A percentile compares a stretch with the other conserved stretches of the same genome.
Evolutionary conservation across 2,329 filamentous ascomycete genomes (phyloP).

Genomic region (Cercospora zeae-maydis): DNA sequence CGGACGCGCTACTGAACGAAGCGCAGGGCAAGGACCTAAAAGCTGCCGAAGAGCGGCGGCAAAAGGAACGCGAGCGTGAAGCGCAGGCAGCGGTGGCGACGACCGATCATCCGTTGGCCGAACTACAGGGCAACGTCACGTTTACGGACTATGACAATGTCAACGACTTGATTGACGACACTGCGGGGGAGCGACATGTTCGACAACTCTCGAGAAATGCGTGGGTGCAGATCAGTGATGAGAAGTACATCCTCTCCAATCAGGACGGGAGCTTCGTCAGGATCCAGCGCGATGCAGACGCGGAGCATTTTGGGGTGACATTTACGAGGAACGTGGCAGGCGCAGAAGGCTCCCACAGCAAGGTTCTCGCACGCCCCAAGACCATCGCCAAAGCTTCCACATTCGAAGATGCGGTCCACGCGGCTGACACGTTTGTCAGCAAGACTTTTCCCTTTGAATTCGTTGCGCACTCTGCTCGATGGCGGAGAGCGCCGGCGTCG

Average conservation of each 20-base stretch:
- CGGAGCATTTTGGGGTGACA: slow-evolving; percentile 38
- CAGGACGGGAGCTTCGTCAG: slow-evolving; percentile 58
- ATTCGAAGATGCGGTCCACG: slow-evolving; percentile 73
- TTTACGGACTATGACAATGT: slow-evolving; percentile 92
- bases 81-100: slow-evolving; percentile 25
- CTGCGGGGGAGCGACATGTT: slow-evolving; percentile 73
- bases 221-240: slow-evolving; percentile 75
- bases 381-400: slow-evolving; percentile 62
- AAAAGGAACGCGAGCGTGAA: slow-evolving; percentile 44
- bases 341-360: slow-evolving; percentile 34
- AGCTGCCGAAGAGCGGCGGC: slow-evolving; percentile 46
- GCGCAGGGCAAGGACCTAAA: slow-evolving; percentile 62
- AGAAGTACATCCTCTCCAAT: slow-evolving; percentile 68
- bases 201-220: slow-evolving; percentile 68
- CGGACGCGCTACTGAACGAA: slow-evolving; percentile 68
- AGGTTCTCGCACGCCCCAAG: slow-evolving; percentile 65
- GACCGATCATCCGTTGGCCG: not conserved
- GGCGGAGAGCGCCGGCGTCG: slow-evolving; percentile 66
- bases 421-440: slow-evolving; percentile 64
- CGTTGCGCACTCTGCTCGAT: slow-evolving; percentile 62
- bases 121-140: slow-evolving; percentile 53
- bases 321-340: slow-evolving; percentile 41
- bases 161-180: slow-evolving; percentile 84
- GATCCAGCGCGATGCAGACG: slow-evolving; percentile 43
- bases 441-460: slow-evolving; percentile 49